Percentiles rank a stretch among this genome's conserved stretches.
These are phyloP conservation scores for Anthoceros angustus DNA, from an alignment of 225 moss, liverwort and hornwort genomes.

Conservation along the genomic window DNA sequence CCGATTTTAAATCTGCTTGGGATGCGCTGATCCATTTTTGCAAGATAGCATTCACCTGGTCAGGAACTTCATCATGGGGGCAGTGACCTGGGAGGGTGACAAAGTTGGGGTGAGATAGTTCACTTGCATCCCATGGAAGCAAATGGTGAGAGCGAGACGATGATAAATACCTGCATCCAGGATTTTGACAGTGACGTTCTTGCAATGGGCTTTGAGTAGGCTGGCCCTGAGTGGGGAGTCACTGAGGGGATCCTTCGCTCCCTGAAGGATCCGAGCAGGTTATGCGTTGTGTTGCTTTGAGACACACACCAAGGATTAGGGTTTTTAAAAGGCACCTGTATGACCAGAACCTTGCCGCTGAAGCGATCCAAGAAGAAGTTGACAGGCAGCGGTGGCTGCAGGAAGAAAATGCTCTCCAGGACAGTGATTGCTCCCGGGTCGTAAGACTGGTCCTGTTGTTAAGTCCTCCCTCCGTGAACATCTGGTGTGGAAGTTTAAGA, in stretches of 20 bases:
- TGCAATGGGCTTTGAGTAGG: conserved; percentile 73
- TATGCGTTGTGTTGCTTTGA: neutral
- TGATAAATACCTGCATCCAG: conserved; percentile 55
- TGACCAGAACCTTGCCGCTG: conserved; percentile 42
- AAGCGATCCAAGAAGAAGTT: conserved; percentile 83
- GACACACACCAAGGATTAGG: neutral
- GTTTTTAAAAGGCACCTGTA: conserved; percentile 38
- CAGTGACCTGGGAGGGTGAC: conserved; percentile 48
- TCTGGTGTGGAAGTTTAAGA: neutral
- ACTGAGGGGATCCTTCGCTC: conserved; percentile 70
- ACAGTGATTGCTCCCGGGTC: conserved; percentile 81
- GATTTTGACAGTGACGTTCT: conserved; percentile 64
- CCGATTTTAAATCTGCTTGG: neutral
- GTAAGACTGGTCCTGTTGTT: conserved; percentile 33
- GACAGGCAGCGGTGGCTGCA: conserved; percentile 70
- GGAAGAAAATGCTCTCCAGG: conserved; percentile 66
- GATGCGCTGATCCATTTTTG: conserved; percentile 18
- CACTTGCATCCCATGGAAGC: neutral
- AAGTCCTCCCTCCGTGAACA: conserved; percentile 27
- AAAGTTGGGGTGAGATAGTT: too few relatives aligned
- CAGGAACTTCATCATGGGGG: conserved; percentile 92
- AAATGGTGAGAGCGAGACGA: neutral
- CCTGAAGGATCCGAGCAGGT: conserved; percentile 18
- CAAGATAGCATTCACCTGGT: conserved; percentile 53
- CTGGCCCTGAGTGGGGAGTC: conserved; percentile 58